Conservation (phyloP, 345 rosid genomes). For the Geranium brycei region DNA sequence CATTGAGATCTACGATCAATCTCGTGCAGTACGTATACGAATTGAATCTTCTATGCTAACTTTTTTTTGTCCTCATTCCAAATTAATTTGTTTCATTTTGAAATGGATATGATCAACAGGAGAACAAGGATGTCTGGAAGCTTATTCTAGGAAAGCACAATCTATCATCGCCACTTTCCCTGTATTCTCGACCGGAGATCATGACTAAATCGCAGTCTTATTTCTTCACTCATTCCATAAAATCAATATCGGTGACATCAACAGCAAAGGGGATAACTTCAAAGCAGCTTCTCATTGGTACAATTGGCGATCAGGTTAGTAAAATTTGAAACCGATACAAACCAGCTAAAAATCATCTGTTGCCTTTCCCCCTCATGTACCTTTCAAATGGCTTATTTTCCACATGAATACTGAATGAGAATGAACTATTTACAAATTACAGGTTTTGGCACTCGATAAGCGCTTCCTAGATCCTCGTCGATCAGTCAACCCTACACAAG, state of each 20-base stretch:
- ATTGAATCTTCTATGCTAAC: not conserved
- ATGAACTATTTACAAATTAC: conserved; percentile 17
- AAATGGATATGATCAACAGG: conserved; percentile 32
- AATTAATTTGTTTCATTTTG: conserved; percentile 9
- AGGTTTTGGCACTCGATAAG: conserved; percentile 86
- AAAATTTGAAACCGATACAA: not conserved
- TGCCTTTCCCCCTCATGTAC: too few relatives aligned
- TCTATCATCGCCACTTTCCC: conserved; percentile 70
- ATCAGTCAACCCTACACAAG: conserved; percentile 81
- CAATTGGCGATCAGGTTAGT: conserved; percentile 74
- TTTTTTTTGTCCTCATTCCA: not conserved
- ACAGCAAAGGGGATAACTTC: conserved; percentile 97
- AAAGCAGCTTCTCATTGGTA: conserved; percentile 96
- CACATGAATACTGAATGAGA: not conserved
- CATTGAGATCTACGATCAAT: conserved; percentile 86
- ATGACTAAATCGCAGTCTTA: conserved; percentile 88
- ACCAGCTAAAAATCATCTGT: too few relatives aligned
- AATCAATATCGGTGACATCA: conserved; percentile 74
- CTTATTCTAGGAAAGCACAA: conserved; percentile 92
- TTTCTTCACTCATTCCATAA: conserved; percentile 77
- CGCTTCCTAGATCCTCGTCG: conserved; percentile 92
- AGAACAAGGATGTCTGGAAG: conserved; percentile 89
- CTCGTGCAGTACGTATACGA: conserved; percentile 67
- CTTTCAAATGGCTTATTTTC: too few relatives aligned
- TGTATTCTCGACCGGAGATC: conserved; percentile 78